phyloP scores from a whole-genome alignment of 2,329 filamentous ascomycete genomes.

The Lecanosticta acicola region DNA sequence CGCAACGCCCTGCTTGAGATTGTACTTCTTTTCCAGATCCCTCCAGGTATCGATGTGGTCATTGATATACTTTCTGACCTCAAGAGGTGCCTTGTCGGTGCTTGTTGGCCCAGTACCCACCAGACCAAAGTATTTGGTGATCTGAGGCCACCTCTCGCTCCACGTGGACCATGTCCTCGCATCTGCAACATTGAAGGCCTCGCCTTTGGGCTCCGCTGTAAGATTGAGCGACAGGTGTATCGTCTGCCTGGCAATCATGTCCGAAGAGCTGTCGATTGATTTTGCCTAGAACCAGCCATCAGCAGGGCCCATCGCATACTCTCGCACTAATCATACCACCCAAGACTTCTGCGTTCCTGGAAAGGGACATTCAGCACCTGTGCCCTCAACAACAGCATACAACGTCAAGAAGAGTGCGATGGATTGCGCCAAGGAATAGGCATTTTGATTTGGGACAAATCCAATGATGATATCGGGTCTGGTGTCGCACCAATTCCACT shows the following conservation, averaged over 20 bases:
- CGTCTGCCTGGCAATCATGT: constrained; percentile 32
- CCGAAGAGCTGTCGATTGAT: constrained; percentile 32
- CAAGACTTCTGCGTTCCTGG: constrained; percentile 25
- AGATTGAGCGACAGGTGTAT: constrained; percentile 19
- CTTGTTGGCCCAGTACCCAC: constrained; percentile 16
- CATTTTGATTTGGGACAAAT: constrained; percentile 35
- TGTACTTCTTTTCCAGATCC: constrained; percentile 32
- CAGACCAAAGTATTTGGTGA: constrained; percentile 23
- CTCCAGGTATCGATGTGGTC: constrained; percentile 32
- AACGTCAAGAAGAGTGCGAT: constrained; percentile 34
- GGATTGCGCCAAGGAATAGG: constrained; percentile 30
- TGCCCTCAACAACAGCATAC: constrained; percentile 32
- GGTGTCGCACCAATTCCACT: constrained; percentile 36
- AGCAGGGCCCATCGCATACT: neutral
- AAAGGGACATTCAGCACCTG: constrained; percentile 31
- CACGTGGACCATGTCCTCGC: constrained; percentile 18
- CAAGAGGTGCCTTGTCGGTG: constrained; percentile 22
- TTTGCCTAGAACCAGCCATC: constrained; percentile 30
- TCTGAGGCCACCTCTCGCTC: constrained; percentile 21
- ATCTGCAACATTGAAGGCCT: constrained; percentile 25
- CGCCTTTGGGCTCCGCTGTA: constrained; percentile 11
- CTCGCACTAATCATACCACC: neutral
- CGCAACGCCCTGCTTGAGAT: constrained; percentile 36
- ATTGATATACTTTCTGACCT: constrained; percentile 35
- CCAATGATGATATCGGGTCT: constrained; percentile 35